phyloP scores from a whole-genome alignment of 2,329 filamentous ascomycete species.

The Dothideomycetes sp. region DNA sequence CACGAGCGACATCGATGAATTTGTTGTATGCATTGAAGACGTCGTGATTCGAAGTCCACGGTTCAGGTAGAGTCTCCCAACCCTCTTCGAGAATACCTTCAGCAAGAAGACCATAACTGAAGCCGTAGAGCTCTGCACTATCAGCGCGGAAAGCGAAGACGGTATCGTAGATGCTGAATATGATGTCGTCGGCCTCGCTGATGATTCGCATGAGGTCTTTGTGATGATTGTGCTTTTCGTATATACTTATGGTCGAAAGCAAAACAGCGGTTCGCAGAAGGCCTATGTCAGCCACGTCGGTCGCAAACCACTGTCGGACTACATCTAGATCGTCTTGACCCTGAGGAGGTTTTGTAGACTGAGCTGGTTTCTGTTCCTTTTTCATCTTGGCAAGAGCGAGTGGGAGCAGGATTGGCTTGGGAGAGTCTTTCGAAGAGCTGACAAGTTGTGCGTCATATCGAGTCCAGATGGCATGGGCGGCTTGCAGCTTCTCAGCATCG shows the following conservation, averaged over 20 bases:
- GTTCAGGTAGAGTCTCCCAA: conserved; percentile 54
- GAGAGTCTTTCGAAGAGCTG: conserved; percentile 44
- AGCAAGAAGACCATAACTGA: conserved; percentile 52
- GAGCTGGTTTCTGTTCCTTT: not conserved
- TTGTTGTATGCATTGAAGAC: conserved; percentile 27
- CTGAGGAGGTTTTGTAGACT: not conserved
- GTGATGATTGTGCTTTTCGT: too few relatives aligned
- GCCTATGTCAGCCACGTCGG: conserved; percentile 39
- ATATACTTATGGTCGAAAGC: too few relatives aligned
- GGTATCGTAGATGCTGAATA: conserved; percentile 51
- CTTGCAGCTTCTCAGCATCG: conserved; percentile 81
- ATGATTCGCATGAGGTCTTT: conserved; percentile 40
- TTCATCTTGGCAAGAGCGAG: conserved; percentile 5
- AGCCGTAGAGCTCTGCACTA: conserved; percentile 61
- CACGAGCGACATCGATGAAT: conserved; percentile 30
- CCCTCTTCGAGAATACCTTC: conserved; percentile 38
- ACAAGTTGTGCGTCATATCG: conserved; percentile 67
- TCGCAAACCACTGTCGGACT: conserved; percentile 13
- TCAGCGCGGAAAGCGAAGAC: conserved; percentile 61
- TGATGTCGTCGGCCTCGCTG: conserved; percentile 64
- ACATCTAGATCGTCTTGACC: conserved; percentile 3
- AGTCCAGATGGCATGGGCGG: conserved; percentile 70
- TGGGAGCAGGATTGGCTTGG: conserved; percentile 5
- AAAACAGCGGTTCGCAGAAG: conserved; percentile 7
- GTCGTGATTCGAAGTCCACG: conserved; percentile 67